These are phyloP conservation scores for Conoideocrella luteorostrata DNA, from an alignment of 2,329 filamentous ascomycete genomes.

Conservation along the genomic window DNA sequence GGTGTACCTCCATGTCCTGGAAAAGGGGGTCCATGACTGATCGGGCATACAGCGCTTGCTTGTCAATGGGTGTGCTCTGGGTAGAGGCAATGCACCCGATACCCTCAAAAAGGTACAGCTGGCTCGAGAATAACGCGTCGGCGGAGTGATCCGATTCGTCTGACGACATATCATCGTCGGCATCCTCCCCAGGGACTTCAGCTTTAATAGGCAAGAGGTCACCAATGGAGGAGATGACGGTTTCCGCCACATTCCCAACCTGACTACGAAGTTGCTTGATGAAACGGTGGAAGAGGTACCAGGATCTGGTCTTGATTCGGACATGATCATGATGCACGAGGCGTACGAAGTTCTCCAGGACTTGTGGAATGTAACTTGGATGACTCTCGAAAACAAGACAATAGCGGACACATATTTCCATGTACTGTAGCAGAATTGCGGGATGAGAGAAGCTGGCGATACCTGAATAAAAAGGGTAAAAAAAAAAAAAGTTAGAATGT, in stretches of 20 bases:
- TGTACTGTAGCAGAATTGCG: slow-evolving; percentile 89
- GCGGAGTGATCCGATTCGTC: slow-evolving; percentile 85
- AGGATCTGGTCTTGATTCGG: slow-evolving; percentile 83
- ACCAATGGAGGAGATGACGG: slow-evolving; percentile 80
- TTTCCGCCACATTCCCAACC: slow-evolving; percentile 84
- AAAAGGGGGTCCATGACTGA: slow-evolving; percentile 88
- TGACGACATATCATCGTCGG: slow-evolving; percentile 89
- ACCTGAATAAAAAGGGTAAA: slow-evolving; percentile 40
- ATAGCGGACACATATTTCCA: slow-evolving; percentile 97
- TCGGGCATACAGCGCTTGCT: slow-evolving; percentile 80
- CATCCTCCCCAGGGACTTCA: slow-evolving; percentile 69
- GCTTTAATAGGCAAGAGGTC: slow-evolving; percentile 89
- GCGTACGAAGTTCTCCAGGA: slow-evolving; percentile 85
- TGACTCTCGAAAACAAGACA: slow-evolving; percentile 87
- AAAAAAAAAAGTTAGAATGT: not conserved
- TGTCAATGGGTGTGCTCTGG: slow-evolving; percentile 66
- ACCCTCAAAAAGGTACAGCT: slow-evolving; percentile 90
- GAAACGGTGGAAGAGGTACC: slow-evolving; percentile 93
- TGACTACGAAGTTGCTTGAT: slow-evolving; percentile 80
- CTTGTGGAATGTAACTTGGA: slow-evolving; percentile 71
- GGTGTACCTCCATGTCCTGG: slow-evolving; percentile 75
- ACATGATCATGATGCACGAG: slow-evolving; percentile 84
- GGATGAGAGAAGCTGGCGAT: slow-evolving; percentile 83
- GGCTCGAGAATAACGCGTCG: slow-evolving; percentile 85
- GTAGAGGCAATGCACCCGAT: slow-evolving; percentile 90